Base-by-base conservation (phyloP, 352 stramenopile species). In the Phytophthora sp. region DNA sequence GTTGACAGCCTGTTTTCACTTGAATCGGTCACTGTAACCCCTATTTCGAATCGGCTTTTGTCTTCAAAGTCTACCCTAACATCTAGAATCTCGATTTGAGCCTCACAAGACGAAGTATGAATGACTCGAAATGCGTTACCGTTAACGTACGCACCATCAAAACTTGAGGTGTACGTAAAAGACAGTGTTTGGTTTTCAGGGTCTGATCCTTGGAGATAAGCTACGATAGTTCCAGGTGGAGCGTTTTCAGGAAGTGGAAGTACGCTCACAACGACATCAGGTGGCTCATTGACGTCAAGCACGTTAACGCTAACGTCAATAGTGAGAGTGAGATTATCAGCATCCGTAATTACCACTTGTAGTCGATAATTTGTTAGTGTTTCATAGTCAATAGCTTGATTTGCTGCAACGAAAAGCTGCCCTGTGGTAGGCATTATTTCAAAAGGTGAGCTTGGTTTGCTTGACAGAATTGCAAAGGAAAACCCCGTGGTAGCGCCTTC, bases 131-230 rank as follows among this genome's bases (percentile, higher is more conserved):
- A 88, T 13, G 52, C 62, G 17, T 41, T 67, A 15, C 12, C 54
- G 11, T 75, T 62, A 5, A 18, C 31, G 6, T 72, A n/a, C 6
- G 15, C 53, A 27, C 28, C 45, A 13, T 17, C 54, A 12, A 82
- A 72, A 4, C 43, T 72, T 3, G 74, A 79, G 1, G 37, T 37
- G 32, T 76, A 76, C 1, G 62, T 42, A 31, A 76, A 88, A 12
- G 46, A 52, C 0, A 86, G 46, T 1, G 72, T 82, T 21, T 82
- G 59, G 18, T 87, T 89, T 46, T 89, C 79, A 15, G 79, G 77
- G 50, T 89, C 79, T 13, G 59, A 72, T 2, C 69, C 77, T 42
- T 49, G 51, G 2, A 89, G 18, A 2, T 59, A n/a, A 12, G 58
- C 73, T 11, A 89, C 30, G 5, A 84, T 41, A 4, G 79, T 81